These are phyloP conservation scores for Neurospora pannonica DNA, from an alignment of 495 filamentous ascomycete species.

Conservation along the genomic window DNA sequence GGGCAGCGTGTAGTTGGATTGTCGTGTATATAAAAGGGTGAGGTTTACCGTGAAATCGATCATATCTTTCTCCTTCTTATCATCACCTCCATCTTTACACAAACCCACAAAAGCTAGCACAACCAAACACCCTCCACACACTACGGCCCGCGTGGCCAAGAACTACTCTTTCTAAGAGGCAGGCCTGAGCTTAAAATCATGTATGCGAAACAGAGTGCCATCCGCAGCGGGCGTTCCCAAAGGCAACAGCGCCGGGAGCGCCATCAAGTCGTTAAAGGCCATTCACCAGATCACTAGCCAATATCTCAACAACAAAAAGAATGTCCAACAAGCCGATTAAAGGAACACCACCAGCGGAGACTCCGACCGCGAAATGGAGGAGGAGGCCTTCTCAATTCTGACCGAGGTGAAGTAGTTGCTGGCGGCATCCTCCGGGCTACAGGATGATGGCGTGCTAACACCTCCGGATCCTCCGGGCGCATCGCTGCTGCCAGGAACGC, in stretches of 20 bases:
- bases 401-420: not conserved
- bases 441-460: not conserved
- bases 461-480: not conserved
- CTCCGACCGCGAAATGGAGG: not conserved
- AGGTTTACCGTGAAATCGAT: not conserved
- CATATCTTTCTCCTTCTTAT: not conserved
- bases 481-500: not conserved
- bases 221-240: not conserved
- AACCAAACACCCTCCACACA: no score
- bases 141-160: no score
- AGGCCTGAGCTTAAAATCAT: not conserved
- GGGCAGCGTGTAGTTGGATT: not conserved
- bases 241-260: not conserved
- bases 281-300: conserved; percentile 7
- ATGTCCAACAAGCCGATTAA: not conserved
- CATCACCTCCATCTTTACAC: not conserved
- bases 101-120: no score
- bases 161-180: not conserved
- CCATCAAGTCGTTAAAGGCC: conserved; percentile 6
- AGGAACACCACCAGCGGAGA: not conserved
- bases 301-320: conserved; percentile 6
- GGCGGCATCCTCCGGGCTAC: not conserved
- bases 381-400: not conserved
- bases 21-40: not conserved
- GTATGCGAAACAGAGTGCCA: not conserved